Conservation (phyloP, 768 basidiomycete genomes). For the Pulveroboletus sp. region DNA sequence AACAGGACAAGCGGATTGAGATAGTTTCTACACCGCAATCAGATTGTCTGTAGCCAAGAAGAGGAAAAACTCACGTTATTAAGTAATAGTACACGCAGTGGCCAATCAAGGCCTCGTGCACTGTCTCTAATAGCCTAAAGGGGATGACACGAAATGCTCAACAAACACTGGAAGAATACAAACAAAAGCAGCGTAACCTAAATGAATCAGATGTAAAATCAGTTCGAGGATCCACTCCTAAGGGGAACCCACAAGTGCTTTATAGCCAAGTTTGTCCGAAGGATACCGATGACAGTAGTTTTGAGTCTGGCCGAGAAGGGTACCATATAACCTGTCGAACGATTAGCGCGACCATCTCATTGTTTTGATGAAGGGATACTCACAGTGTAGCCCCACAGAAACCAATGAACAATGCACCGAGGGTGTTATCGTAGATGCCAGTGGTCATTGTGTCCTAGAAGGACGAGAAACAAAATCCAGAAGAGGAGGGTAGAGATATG, state of each 20-base stretch:
- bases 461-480: not conserved
- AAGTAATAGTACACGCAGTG: conserved; percentile 52
- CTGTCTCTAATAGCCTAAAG: conserved; percentile 41
- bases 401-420: conserved; percentile 59
- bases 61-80: conserved; percentile 40
- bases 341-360: conserved; percentile 16
- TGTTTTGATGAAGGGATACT: conserved; percentile 3
- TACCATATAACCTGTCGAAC: conserved; percentile 43
- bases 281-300: conserved; percentile 54
- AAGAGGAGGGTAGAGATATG: no score
- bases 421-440: conserved; percentile 39
- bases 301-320: conserved; percentile 49
- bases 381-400: conserved; percentile 43
- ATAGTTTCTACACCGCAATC: conserved; percentile 34
- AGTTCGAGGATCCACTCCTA: not conserved
- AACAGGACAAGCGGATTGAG: conserved; percentile 33
- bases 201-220: not conserved
- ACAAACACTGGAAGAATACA: not conserved
- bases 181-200: conserved; percentile 35
- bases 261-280: conserved; percentile 48
- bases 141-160: not conserved
- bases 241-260: conserved; percentile 40
- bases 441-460: conserved; percentile 13
- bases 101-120: conserved; percentile 49
- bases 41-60: not conserved